Conservation (phyloP, 2,329 filamentous ascomycete species). For the Shiraia sp. region DNA sequence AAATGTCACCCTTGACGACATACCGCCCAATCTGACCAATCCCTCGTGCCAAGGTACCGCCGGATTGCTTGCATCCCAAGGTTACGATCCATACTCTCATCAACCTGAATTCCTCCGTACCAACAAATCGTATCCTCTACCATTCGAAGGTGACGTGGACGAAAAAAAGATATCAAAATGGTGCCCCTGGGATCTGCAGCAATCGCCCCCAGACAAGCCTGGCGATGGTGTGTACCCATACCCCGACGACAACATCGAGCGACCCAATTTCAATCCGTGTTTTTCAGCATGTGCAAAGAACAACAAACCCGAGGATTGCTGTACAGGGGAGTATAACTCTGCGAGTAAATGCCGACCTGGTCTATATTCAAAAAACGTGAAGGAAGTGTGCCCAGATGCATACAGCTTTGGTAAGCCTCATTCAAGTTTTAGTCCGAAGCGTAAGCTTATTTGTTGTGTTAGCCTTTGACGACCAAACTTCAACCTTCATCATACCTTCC, state of each 20-base stretch:
- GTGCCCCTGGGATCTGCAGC: constrained; percentile 81
- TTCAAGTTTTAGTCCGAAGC: constrained; percentile 2
- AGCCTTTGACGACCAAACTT: constrained; percentile 62
- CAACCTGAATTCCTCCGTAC: constrained; percentile 59
- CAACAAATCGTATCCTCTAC: constrained; percentile 68
- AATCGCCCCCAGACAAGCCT: constrained; percentile 68
- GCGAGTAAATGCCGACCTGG: constrained; percentile 68
- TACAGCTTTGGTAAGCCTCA: constrained; percentile 71
- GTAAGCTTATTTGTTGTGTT: constrained; percentile 2
- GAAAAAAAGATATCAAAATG: constrained; percentile 64
- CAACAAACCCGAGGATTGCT: constrained; percentile 71
- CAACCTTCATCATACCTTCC: constrained; percentile 60
- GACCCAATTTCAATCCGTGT: constrained; percentile 77
- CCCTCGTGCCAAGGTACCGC: constrained; percentile 74
- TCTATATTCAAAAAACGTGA: constrained; percentile 70
- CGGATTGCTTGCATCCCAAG: constrained; percentile 57
- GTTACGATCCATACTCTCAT: constrained; percentile 56
- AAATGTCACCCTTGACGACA: constrained; percentile 62
- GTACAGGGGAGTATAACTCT: constrained; percentile 69
- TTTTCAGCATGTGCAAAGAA: constrained; percentile 75
- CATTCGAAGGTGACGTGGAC: constrained; percentile 65
- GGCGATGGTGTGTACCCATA: constrained; percentile 80
- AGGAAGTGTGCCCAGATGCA: constrained; percentile 79
- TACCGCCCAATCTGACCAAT: constrained; percentile 77
- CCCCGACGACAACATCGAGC: constrained; percentile 72